These are phyloP conservation scores for Climacium dendroides DNA, from an alignment of 225 moss, liverwort and hornwort species.

Conservation along the genomic window DNA sequence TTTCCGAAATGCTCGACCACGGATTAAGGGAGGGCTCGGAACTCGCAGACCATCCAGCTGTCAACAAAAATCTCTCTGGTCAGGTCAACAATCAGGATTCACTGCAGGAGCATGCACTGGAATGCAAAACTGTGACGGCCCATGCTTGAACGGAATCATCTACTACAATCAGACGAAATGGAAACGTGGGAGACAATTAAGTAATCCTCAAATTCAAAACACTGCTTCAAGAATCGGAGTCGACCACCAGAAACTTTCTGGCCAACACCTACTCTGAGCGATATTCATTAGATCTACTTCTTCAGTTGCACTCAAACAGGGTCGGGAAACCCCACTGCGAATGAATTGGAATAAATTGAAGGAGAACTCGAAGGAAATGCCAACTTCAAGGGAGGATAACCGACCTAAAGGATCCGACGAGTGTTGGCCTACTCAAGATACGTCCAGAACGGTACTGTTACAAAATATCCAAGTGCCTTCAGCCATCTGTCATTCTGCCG, in stretches of 20 bases:
- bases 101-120: neutral
- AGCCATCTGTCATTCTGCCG: slow-evolving; percentile 7
- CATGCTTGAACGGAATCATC: neutral
- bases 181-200: neutral
- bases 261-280: neutral
- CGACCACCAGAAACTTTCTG: too few relatives aligned
- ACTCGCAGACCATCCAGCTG: slow-evolving; percentile 19
- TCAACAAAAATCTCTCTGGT: neutral
- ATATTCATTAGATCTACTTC: neutral
- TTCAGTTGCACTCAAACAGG: neutral
- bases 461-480: slow-evolving; percentile 12
- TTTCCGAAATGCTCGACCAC: neutral
- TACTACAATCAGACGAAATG: neutral
- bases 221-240: neutral
- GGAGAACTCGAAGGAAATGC: neutral
- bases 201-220: neutral
- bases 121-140: neutral
- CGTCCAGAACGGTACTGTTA: slow-evolving; percentile 8
- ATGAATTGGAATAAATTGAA: too few relatives aligned
- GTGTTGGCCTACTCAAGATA: neutral
- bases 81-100: too few relatives aligned
- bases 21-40: slow-evolving; percentile 1
- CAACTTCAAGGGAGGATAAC: neutral
- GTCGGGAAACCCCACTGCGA: neutral
- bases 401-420: slow-evolving; percentile 9